These are phyloP conservation scores for Termitomyces sp. DNA, from an alignment of 768 basidiomycete species.

Conservation along the genomic window DNA sequence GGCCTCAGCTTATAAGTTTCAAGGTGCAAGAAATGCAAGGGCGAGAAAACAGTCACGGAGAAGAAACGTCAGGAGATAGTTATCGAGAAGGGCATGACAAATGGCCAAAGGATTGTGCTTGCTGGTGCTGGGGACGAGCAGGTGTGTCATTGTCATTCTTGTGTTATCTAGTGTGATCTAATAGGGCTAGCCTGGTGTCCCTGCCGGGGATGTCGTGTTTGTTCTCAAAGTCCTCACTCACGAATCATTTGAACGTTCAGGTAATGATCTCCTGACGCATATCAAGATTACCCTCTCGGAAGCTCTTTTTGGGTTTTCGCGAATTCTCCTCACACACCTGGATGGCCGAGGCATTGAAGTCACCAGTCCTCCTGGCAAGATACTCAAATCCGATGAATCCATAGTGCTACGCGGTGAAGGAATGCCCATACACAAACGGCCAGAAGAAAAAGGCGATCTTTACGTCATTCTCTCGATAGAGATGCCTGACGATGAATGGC, in stretches of 20 bases:
- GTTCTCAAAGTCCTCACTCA: conserved; percentile 67
- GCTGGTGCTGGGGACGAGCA: conserved; percentile 91
- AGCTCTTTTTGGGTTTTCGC: conserved; percentile 91
- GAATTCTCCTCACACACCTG: conserved; percentile 86
- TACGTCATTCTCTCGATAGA: conserved; percentile 83
- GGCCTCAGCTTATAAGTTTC: background rate
- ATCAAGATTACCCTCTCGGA: conserved; percentile 90
- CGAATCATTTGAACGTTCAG: conserved; percentile 78
- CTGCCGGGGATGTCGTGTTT: conserved; percentile 91
- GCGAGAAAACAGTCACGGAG: conserved; percentile 77
- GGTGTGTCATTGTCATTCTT: conserved; percentile 36
- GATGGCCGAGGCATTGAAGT: conserved; percentile 91
- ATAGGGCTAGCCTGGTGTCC: conserved; percentile 65
- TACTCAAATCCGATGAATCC: conserved; percentile 70
- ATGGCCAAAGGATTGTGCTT: conserved; percentile 82
- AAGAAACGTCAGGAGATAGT: conserved; percentile 87
- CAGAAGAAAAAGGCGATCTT: conserved; percentile 73
- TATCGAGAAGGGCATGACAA: conserved; percentile 83
- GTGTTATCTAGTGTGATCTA: background rate
- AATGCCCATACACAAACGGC: conserved; percentile 75
- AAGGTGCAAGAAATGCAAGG: conserved; percentile 97
- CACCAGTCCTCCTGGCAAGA: conserved; percentile 67
- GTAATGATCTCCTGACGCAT: conserved; percentile 75
- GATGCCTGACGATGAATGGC: conserved; percentile 83
- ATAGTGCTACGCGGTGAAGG: conserved; percentile 83